These are phyloP conservation scores for Starmerella sp. DNA, from an alignment of 805 yeast genomes.

Conservation along the genomic window DNA sequence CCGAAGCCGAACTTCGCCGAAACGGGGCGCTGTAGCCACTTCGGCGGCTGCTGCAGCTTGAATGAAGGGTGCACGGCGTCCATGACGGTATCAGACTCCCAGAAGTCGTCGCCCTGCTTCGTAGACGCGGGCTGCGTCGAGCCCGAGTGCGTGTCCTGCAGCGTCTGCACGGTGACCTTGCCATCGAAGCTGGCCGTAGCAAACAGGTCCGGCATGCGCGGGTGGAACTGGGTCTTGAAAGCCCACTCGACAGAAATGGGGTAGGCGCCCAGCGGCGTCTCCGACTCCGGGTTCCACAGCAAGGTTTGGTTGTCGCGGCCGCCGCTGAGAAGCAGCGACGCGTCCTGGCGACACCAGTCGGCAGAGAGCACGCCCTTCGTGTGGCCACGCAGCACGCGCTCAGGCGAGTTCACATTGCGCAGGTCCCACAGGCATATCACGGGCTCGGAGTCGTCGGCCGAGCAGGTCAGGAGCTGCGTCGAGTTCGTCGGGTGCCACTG, in stretches of 20 bases:
- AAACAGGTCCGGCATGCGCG: constrained; percentile 75
- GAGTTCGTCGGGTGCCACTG: constrained; percentile 92
- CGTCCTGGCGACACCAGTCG: constrained; percentile 88
- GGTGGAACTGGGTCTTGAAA: constrained; percentile 80
- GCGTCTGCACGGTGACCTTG: constrained; percentile 64
- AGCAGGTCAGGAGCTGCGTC: constrained; percentile 79
- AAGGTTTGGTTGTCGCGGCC: constrained; percentile 83
- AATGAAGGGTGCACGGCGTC: constrained; percentile 47
- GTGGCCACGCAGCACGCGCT: constrained; percentile 49
- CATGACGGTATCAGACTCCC: constrained; percentile 44
- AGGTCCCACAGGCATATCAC: constrained; percentile 85
- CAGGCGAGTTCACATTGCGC: constrained; percentile 88
- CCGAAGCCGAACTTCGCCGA: constrained; percentile 87
- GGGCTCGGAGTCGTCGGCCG: constrained; percentile 62
- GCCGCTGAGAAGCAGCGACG: constrained; percentile 67
- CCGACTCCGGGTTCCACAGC: constrained; percentile 81
- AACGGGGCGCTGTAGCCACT: constrained; percentile 68
- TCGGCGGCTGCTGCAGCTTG: constrained; percentile 69
- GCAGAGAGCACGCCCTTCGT: constrained; percentile 76
- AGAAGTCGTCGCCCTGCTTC: constrained; percentile 61
- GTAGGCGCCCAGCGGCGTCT: constrained; percentile 66
- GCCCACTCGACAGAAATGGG: constrained; percentile 93
- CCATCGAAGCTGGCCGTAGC: constrained; percentile 61
- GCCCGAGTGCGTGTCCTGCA: constrained; percentile 60
- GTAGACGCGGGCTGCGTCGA: constrained; percentile 29